A percentile compares a stretch with the other conserved stretches of the same genome.
These are phyloP conservation scores for Aspergillus brunneoviolaceus DNA, from an alignment of 2,329 filamentous ascomycete genomes.

Conservation along the genomic window DNA sequence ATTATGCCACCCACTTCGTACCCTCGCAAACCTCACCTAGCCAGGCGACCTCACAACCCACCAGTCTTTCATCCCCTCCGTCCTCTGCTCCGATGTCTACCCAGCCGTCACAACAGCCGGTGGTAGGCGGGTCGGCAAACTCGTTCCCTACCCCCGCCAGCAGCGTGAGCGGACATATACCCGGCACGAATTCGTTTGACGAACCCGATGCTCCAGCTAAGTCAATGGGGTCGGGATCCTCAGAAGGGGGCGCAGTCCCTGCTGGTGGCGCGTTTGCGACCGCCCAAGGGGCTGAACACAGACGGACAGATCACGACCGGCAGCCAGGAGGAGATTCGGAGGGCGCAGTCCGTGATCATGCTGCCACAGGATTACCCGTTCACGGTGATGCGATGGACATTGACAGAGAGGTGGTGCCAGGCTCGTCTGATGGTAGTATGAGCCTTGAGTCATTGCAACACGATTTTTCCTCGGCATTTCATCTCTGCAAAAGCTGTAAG, in stretches of 20 bases:
- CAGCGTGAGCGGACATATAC: slow-evolving; percentile 41
- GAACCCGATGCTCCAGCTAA: slow-evolving; percentile 39
- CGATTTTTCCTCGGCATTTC: slow-evolving; percentile 48
- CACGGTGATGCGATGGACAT: slow-evolving; percentile 40
- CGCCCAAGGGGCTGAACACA: slow-evolving; percentile 30
- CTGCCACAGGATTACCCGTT: slow-evolving; percentile 12
- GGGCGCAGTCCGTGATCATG: slow-evolving; percentile 23
- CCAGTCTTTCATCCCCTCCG: slow-evolving; percentile 42
- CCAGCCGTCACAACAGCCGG: slow-evolving; percentile 43
- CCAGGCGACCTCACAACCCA: slow-evolving; percentile 43
- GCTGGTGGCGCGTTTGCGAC: slow-evolving; percentile 19
- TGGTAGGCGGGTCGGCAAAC: slow-evolving; percentile 37
- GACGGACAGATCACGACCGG: slow-evolving; percentile 37
- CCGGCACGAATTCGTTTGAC: slow-evolving; percentile 32
- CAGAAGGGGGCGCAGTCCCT: slow-evolving; percentile 19
- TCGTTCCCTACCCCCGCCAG: slow-evolving; percentile 49
- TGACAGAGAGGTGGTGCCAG: slow-evolving; percentile 29
- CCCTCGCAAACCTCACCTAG: slow-evolving; percentile 47
- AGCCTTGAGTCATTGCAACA: slow-evolving; percentile 46
- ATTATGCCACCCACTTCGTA: slow-evolving; percentile 48
- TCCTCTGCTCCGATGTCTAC: slow-evolving; percentile 45
- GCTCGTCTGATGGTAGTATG: slow-evolving; percentile 26
- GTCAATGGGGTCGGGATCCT: slow-evolving; percentile 23
- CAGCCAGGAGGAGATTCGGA: slow-evolving; percentile 21
- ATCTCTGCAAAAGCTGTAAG: slow-evolving; percentile 53